Conservation (phyloP, 2,329 filamentous ascomycete species). For the Neophaeococcomyces mojaviensis region DNA sequence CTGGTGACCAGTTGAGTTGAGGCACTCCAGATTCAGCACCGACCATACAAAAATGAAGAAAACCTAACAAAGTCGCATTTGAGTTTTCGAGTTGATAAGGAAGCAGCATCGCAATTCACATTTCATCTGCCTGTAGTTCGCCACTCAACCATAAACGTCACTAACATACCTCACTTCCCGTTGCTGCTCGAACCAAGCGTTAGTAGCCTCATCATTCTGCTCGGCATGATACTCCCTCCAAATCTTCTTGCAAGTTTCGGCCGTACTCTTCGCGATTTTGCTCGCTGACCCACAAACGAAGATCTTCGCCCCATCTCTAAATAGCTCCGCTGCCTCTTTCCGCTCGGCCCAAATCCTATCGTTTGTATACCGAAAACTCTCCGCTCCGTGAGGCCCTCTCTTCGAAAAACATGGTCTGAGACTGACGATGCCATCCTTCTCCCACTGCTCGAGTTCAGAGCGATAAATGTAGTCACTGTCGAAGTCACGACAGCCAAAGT, state of each 20-base stretch:
- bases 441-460: conserved; percentile 28
- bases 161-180: conserved; percentile 26
- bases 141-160: conserved; percentile 2
- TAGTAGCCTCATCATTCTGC: conserved; percentile 25
- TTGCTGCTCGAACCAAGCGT: conserved; percentile 27
- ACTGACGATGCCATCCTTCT: conserved; percentile 50
- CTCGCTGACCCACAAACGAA: conserved; percentile 57
- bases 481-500: conserved; percentile 28
- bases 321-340: conserved; percentile 39
- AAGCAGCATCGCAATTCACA: too few relatives aligned
- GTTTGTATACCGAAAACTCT: conserved; percentile 44
- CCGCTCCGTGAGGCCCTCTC: conserved; percentile 32
- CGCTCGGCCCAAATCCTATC: conserved; percentile 43
- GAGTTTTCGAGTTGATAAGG: too few relatives aligned
- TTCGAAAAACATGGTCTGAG: conserved; percentile 55
- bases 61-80: too few relatives aligned
- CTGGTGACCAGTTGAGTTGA: too few relatives aligned
- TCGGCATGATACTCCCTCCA: conserved; percentile 21
- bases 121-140: too few relatives aligned
- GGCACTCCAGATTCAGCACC: too few relatives aligned
- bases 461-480: conserved; percentile 30
- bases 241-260: conserved; percentile 31
- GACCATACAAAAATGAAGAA: too few relatives aligned
- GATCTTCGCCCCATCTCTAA: conserved; percentile 45
- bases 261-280: conserved; percentile 41